phyloP scores from a whole-genome alignment of 352 stramenopile genomes.

The Peronospora destructor region DNA sequence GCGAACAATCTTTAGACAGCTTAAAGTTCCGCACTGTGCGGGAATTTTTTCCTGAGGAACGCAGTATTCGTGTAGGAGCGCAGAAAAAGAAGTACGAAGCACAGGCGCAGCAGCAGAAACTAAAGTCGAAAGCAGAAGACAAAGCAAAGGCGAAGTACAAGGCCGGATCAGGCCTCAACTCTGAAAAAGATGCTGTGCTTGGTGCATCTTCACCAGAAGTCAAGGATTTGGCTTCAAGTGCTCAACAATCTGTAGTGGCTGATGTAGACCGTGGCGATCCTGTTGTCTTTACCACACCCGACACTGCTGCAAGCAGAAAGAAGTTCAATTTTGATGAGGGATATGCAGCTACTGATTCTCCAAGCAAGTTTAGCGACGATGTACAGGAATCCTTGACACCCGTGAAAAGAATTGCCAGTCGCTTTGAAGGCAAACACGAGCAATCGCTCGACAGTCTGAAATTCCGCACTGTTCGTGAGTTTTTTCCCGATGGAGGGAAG shows the following conservation, averaged over 20 bases:
- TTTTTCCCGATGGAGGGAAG: slow-evolving; percentile 37
- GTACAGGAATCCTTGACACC: slow-evolving; percentile 19
- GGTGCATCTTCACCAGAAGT: not conserved
- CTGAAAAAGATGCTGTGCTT: slow-evolving; percentile 7
- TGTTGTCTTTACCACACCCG: slow-evolving; percentile 12
- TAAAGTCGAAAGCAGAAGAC: slow-evolving; percentile 28
- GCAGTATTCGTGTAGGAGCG: slow-evolving; percentile 28
- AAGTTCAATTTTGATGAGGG: slow-evolving; percentile 17
- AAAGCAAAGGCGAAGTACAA: slow-evolving; percentile 33
- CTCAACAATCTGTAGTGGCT: not conserved
- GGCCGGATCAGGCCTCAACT: slow-evolving; percentile 10
- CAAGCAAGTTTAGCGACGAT: slow-evolving; percentile 13
- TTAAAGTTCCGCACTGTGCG: slow-evolving; percentile 37
- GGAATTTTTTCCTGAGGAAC: slow-evolving; percentile 33
- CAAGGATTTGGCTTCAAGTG: not conserved
- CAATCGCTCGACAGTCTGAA: slow-evolving; percentile 52
- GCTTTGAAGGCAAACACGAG: slow-evolving; percentile 59
- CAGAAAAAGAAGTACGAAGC: slow-evolving; percentile 37
- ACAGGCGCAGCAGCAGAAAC: slow-evolving; percentile 26
- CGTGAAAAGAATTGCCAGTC: slow-evolving; percentile 56
- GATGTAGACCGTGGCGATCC: not conserved
- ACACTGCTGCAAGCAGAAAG: slow-evolving; percentile 11
- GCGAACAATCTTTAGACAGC: slow-evolving; percentile 29
- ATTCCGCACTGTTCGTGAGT: slow-evolving; percentile 50
- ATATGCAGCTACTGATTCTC: slow-evolving; percentile 8